phyloP scores from a whole-genome alignment of 2,329 filamentous ascomycete genomes.

The Cladophialophora psammophila region DNA sequence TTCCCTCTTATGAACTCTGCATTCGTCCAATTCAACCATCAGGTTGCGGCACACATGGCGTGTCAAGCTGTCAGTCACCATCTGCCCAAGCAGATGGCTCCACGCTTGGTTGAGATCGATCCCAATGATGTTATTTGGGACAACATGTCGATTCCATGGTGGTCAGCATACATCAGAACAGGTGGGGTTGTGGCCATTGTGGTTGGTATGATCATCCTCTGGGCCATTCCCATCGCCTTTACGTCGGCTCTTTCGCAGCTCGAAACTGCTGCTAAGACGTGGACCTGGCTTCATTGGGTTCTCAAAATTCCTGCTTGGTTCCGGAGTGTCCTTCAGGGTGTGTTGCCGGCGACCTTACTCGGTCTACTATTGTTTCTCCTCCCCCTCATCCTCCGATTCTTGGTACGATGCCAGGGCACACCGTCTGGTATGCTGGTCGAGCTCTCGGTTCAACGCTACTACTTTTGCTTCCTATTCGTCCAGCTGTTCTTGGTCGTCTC shows the following conservation, averaged over 20 bases:
- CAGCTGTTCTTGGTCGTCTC: slow-evolving; percentile 95
- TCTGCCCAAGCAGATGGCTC: slow-evolving; percentile 90
- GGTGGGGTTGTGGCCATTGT: slow-evolving; percentile 71
- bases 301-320: slow-evolving; percentile 65
- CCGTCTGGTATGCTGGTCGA: slow-evolving; percentile 82
- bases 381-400: slow-evolving; percentile 76
- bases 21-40: slow-evolving; percentile 98
- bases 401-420: slow-evolving; percentile 77
- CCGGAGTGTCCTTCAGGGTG: slow-evolving; percentile 78
- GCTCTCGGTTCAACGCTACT: slow-evolving; percentile 88
- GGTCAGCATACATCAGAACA: slow-evolving; percentile 81
- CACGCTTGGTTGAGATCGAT: slow-evolving; percentile 89
- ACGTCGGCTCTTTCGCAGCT: slow-evolving; percentile 84
- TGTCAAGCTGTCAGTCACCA: slow-evolving; percentile 93
- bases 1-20: slow-evolving; percentile 95
- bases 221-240: slow-evolving; percentile 89
- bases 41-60: slow-evolving; percentile 97
- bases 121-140: slow-evolving; percentile 95
- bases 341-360: slow-evolving; percentile 80
- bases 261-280: slow-evolving; percentile 68
- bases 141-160: slow-evolving; percentile 96
- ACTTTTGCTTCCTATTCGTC: slow-evolving; percentile 92
- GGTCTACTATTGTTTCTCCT: slow-evolving; percentile 80
- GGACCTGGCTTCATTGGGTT: slow-evolving; percentile 76
- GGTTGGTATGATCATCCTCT: slow-evolving; percentile 79